A percentile compares a stretch with the other conserved stretches of the same genome.
These are phyloP conservation scores for Pseudogymnoascus sp. DNA, from an alignment of 2,329 filamentous ascomycete species.

Conservation along the genomic window DNA sequence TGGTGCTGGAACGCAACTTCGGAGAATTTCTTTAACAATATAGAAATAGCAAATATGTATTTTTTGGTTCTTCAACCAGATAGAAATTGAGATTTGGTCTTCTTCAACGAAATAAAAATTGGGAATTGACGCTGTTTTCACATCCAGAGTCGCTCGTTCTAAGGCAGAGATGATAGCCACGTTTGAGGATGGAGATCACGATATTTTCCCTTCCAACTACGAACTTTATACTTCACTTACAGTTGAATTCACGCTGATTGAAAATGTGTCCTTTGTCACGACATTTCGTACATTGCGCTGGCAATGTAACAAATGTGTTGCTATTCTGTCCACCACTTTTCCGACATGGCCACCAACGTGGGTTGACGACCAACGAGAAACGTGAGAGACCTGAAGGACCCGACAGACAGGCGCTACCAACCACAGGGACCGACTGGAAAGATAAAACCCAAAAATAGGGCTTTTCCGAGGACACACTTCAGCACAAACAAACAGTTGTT, in stretches of 20 bases:
- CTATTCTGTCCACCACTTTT: neutral
- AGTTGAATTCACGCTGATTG: neutral
- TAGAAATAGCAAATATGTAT: neutral
- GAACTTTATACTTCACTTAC: conserved; percentile 2
- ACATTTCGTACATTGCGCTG: neutral
- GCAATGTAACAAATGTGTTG: conserved; percentile 6
- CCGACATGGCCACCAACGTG: neutral
- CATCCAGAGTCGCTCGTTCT: neutral
- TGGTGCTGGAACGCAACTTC: neutral
- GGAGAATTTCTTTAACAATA: neutral
- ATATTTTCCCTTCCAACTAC: neutral
- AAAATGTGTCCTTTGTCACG: neutral
- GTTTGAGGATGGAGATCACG: neutral
- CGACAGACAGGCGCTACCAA: neutral
- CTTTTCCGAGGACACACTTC: neutral
- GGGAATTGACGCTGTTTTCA: neutral
- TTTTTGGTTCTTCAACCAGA: neutral
- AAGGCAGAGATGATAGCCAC: neutral
- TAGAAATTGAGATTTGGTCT: neutral
- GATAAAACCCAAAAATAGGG: neutral
- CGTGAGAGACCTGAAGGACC: neutral
- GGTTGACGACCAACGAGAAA: neutral
- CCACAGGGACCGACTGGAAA: too few species aligned
- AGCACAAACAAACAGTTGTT: neutral
- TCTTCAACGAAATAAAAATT: neutral